Conservation (phyloP, 345 rosid genomes). For the Hypericum androsaemum region DNA sequence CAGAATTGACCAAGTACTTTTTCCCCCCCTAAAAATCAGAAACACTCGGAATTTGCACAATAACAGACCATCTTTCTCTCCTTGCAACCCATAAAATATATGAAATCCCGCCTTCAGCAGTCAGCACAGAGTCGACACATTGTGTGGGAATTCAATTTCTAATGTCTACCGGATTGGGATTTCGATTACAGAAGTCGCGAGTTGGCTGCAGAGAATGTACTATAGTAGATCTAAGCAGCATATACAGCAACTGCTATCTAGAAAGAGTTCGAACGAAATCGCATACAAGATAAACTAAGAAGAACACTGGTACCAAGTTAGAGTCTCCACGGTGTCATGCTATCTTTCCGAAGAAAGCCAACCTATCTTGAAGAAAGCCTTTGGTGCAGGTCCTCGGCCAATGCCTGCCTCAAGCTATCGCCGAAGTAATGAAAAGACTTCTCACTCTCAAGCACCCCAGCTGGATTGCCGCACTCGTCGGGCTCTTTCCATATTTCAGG, state of each 20-base stretch:
- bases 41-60: no score
- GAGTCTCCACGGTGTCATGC: conserved; percentile 12
- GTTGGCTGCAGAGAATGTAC: no score
- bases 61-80: no score
- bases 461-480: conserved; percentile 57
- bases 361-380: conserved; percentile 70
- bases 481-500: conserved; percentile 83
- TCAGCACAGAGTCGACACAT: no score
- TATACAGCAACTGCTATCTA: conserved; percentile 12
- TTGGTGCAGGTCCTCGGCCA: conserved; percentile 91
- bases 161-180: no score
- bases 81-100: no score
- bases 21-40: no score
- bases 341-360: conserved; percentile 10
- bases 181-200: no score
- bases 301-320: conserved; percentile 13
- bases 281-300: neutral
- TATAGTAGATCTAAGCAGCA: neutral
- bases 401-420: conserved; percentile 79
- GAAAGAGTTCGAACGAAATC: neutral
- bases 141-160: no score
- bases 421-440: conserved; percentile 68
- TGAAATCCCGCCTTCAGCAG: no score
- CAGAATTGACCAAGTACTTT: no score
- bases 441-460: conserved; percentile 78